Percentiles rank a stretch among this genome's conserved stretches.
Evolutionary conservation across 2,329 filamentous ascomycete species (phyloP).

Genomic region (Arachnomyces sp.): DNA sequence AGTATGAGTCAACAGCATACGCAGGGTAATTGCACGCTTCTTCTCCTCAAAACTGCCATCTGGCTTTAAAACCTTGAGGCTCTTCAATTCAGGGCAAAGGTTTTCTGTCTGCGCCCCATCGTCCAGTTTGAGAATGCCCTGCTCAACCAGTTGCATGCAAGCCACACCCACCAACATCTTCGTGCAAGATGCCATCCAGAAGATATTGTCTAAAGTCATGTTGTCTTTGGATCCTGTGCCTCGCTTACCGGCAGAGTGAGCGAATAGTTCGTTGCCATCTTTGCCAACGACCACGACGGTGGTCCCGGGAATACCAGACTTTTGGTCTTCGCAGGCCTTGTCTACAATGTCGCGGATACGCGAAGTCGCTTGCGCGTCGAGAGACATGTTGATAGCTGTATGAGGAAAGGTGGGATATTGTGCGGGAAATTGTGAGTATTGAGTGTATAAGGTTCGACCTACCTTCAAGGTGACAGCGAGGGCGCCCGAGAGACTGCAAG

Average conservation of each 20-base stretch:
- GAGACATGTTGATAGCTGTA: too few species aligned
- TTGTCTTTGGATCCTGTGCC: conserved; percentile 38
- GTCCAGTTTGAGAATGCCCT: conserved; percentile 35
- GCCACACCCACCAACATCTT: conserved; percentile 39
- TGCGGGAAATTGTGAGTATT: too few species aligned
- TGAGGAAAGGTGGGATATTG: too few species aligned
- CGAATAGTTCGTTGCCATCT: conserved; percentile 42
- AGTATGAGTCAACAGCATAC: conserved; percentile 51
- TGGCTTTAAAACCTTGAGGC: conserved; percentile 32
- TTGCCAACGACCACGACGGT: conserved; percentile 43
- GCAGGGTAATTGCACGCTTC: conserved; percentile 45
- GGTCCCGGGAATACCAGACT: conserved; percentile 38
- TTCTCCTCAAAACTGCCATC: conserved; percentile 34
- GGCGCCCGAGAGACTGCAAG: too few species aligned
- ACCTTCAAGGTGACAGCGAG: too few species aligned
- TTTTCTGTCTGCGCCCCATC: conserved; percentile 32
- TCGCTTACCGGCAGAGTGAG: conserved; percentile 42
- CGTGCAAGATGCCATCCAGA: conserved; percentile 51
- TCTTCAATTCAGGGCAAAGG: conserved; percentile 38
- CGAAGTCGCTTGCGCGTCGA: too few species aligned
- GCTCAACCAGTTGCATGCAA: conserved; percentile 43
- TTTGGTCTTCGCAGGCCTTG: conserved; percentile 23
- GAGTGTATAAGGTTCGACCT: too few species aligned
- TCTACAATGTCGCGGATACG: conserved; percentile 7
- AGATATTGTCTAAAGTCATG: conserved; percentile 55